Conservation (phyloP, 352 stramenopile species). For the Globisporangium yorkense region DNA sequence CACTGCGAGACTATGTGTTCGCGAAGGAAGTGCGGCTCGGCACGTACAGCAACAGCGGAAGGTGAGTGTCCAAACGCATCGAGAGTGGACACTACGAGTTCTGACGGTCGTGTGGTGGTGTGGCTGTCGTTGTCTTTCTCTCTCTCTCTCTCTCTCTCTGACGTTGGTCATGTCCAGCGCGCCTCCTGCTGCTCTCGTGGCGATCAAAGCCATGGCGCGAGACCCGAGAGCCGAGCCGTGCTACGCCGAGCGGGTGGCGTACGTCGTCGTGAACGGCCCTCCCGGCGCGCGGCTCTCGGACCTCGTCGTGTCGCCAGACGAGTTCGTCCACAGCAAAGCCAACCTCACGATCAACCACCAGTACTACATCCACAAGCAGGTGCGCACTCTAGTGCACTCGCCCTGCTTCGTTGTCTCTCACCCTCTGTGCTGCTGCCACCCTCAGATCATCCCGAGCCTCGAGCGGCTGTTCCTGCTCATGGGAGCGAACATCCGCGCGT, state of each 20-base stretch:
- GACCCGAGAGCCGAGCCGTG: conserved; percentile 71
- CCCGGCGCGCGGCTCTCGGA: conserved; percentile 86
- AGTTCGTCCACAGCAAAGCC: conserved; percentile 43
- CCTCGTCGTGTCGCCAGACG: conserved; percentile 81
- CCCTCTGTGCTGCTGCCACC: not conserved
- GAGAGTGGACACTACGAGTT: not conserved
- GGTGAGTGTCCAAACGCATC: not conserved
- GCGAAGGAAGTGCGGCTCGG: conserved; percentile 82
- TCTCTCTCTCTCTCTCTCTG: not conserved
- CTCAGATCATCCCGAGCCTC: conserved; percentile 75
- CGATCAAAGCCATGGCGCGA: conserved; percentile 70
- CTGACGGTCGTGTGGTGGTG: not conserved
- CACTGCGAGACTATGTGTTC: conserved; percentile 79
- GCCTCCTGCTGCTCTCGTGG: conserved; percentile 74
- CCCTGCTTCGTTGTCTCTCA: not conserved
- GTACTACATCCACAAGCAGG: conserved; percentile 92
- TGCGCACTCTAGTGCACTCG: conserved; percentile 8
- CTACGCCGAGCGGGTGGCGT: conserved; percentile 85
- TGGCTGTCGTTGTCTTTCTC: not conserved
- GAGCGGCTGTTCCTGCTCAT: conserved; percentile 79
- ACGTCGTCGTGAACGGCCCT: conserved; percentile 88
- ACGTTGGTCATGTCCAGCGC: conserved; percentile 23
- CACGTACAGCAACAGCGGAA: conserved; percentile 61
- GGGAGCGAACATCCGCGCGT: conserved; percentile 69
- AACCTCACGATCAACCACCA: conserved; percentile 82